Percentiles rank a stretch among this genome's conserved stretches.
Evolutionary conservation across 768 basidiomycete genomes (phyloP).

Genomic region (Aureoboletus auriporus): DNA sequence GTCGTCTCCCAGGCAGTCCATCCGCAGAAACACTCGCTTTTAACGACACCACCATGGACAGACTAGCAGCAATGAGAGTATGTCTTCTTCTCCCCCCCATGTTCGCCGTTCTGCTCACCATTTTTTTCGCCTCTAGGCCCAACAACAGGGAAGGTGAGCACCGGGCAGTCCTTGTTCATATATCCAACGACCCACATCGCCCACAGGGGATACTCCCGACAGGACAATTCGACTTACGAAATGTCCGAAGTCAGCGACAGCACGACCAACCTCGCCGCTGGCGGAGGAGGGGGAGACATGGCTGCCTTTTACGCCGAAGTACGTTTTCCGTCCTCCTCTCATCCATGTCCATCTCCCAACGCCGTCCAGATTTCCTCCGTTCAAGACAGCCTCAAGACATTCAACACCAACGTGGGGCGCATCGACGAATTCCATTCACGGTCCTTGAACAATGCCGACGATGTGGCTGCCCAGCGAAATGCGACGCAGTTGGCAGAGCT

Average conservation of each 20-base stretch:
- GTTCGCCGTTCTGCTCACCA: constrained; percentile 4
- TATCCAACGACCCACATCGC: constrained; percentile 19
- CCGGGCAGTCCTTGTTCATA: constrained; percentile 10
- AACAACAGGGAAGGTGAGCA: constrained; percentile 55
- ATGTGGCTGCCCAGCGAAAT: constrained; percentile 57
- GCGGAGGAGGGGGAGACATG: constrained; percentile 48
- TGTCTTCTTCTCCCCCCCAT: constrained; percentile 15
- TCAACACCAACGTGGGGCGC: constrained; percentile 64
- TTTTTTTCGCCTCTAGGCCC: constrained; percentile 44
- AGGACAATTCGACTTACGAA: constrained; percentile 59
- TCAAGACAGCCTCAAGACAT: constrained; percentile 64
- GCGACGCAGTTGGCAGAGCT: constrained; percentile 63
- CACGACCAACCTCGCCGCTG: constrained; percentile 44
- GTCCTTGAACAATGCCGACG: constrained; percentile 74
- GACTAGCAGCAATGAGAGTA: constrained; percentile 85
- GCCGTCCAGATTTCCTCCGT: constrained; percentile 63
- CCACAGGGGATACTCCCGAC: constrained; percentile 53
- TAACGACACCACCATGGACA: constrained; percentile 71
- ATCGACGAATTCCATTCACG: constrained; percentile 74
- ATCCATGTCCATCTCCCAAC: background rate
- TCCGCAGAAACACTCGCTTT: constrained; percentile 4
- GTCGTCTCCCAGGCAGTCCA: background rate
- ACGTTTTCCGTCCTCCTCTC: constrained; percentile 9
- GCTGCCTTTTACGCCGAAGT: constrained; percentile 73
- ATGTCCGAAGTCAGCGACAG: constrained; percentile 68